Evolutionary conservation across 352 stramenopile genomes (phyloP), one percentile per base, ranked within the genome.

Genomic region (Globisporangium radiosum): DNA sequence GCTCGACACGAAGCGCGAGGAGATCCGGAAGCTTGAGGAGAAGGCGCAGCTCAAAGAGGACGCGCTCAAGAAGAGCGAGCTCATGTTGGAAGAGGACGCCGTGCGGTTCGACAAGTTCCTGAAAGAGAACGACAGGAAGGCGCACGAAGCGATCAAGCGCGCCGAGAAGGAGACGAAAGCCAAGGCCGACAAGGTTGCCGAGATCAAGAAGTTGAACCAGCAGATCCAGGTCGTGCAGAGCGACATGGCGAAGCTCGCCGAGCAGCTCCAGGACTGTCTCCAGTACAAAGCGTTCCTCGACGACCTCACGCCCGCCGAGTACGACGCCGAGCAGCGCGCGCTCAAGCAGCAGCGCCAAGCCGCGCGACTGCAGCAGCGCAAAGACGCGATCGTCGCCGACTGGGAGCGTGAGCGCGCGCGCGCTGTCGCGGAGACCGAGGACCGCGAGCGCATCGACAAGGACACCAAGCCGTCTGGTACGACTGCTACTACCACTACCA

Each of bases 91-190:
- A 72, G 90, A 98, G 68, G 94, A 98, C 57, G 91, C 93, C 6
- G 90, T 98, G 49, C 81, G 90, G 15, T 98, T 98, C 56, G 95
- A 98, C 64, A 97, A 92, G 15, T 98, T 98, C 44, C 63, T 98
- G n/a, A 98, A 98, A 62, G 94, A 98, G 61, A 98, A 98, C 64
- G 94, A 98, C 79, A 96, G 95, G 64, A 97, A 98, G 63, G 91
- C 94, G n/a, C 90, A 98, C 66, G 92, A 97, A 57, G 94, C 94
- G 4, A 98, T 98, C 62, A 98, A 97, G 56, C 74, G 81, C 19
- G 92, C 92, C 5, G 95, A 98, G 64, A 94, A 93, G 47, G 92
- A 98, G 70, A 97, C 91, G 25, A 97, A 95, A 47, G 82, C 84
- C 36, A 98, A 98, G 68, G 85, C 85, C 6, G 90, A 98, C 55